These are phyloP conservation scores for Vanilla planifolia DNA, from an alignment of 106 monocot species.

Conservation along the genomic window DNA sequence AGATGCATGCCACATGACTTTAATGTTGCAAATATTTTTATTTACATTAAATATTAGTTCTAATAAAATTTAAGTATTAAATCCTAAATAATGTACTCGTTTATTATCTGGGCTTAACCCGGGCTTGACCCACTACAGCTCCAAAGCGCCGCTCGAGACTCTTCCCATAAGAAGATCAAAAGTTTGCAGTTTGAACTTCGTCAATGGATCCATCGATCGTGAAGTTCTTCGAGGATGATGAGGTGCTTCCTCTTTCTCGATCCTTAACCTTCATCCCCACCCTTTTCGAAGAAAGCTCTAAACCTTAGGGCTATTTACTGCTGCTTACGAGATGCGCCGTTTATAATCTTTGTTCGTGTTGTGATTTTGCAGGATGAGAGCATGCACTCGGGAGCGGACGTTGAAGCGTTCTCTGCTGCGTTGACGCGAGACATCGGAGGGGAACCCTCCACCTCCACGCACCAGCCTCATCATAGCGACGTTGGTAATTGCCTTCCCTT, in stretches of 20 bases:
- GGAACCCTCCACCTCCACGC: conserved; percentile 15
- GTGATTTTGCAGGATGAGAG: conserved; percentile 59
- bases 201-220: conserved; percentile 70
- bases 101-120: too few relatives aligned
- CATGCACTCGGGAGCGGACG: conserved; percentile 83
- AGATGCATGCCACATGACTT: too few relatives aligned
- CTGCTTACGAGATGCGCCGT: not conserved
- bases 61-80: too few relatives aligned
- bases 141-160: too few relatives aligned
- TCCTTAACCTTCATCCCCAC: too few relatives aligned
- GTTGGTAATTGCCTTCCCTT: conserved; percentile 18
- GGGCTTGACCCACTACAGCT: too few relatives aligned
- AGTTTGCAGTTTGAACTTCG: too few relatives aligned
- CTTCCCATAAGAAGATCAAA: too few relatives aligned
- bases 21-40: too few relatives aligned
- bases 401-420: conserved; percentile 82
- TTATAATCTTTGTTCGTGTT: not conserved
- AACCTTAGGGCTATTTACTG: conserved; percentile 5
- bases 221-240: conserved; percentile 66
- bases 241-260: conserved; percentile 19
- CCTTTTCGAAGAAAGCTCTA: not conserved
- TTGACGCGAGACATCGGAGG: conserved; percentile 72
- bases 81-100: too few relatives aligned
- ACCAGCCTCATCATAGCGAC: conserved; percentile 23
- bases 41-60: too few relatives aligned